Percentiles rank a stretch among this genome's conserved stretches.
These are phyloP conservation scores for Ogataea salicorniae DNA, from an alignment of 805 yeast species.

Conservation along the genomic window DNA sequence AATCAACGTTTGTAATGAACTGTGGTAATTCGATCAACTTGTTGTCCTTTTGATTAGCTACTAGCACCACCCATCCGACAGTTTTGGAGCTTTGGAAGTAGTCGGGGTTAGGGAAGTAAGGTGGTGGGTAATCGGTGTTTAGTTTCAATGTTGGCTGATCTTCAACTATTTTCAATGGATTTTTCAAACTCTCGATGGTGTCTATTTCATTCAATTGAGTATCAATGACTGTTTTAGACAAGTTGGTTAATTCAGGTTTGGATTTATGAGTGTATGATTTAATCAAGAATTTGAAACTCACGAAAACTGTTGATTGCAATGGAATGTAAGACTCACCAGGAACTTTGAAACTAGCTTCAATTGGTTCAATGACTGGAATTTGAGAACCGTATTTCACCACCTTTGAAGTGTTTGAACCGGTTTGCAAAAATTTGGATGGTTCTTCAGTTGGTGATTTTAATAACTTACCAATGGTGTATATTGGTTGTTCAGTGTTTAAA, in stretches of 20 bases:
- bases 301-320: conserved; percentile 68
- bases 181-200: conserved; percentile 58
- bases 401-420: conserved; percentile 34
- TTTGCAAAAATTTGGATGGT: conserved; percentile 52
- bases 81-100: conserved; percentile 24
- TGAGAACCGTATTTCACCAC: conserved; percentile 52
- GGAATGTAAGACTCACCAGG: conserved; percentile 79
- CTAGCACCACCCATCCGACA: conserved; percentile 60
- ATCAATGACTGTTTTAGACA: conserved; percentile 29
- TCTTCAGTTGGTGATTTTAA: conserved; percentile 54
- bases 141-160: conserved; percentile 65
- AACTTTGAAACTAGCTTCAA: conserved; percentile 71
- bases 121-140: conserved; percentile 47
- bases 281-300: conserved; percentile 69
- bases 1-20: conserved; percentile 44
- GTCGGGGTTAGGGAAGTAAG: conserved; percentile 62
- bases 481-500: conserved; percentile 44
- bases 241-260: conserved; percentile 40
- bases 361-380: conserved; percentile 63
- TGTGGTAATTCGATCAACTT: conserved; percentile 70
- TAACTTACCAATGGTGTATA: conserved; percentile 65
- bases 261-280: conserved; percentile 67
- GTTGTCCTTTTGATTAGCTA: conserved; percentile 71
- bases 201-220: conserved; percentile 48
- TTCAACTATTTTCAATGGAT: conserved; percentile 63